phyloP scores from a whole-genome alignment of 2,329 filamentous ascomycete genomes.

The Beauveria pseudobassiana region DNA sequence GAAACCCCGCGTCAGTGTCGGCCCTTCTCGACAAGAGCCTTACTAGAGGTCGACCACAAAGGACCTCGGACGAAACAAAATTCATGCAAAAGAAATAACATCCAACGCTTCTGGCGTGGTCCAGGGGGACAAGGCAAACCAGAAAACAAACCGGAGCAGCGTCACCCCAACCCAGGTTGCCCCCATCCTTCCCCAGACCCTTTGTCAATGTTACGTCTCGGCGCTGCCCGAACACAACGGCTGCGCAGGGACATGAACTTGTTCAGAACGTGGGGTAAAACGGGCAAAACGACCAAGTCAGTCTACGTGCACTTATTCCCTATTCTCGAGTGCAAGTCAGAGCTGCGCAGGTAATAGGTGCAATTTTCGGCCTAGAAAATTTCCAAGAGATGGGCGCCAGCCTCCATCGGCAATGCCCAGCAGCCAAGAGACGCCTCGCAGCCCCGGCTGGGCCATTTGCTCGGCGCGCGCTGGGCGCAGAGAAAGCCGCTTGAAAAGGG shows the following conservation, averaged over 20 bases:
- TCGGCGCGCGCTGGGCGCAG: too few relatives aligned
- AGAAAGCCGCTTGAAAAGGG: too few relatives aligned
- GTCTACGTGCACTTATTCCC: too few relatives aligned
- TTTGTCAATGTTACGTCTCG: conserved; percentile 3
- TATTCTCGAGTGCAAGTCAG: too few relatives aligned
- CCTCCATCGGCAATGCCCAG: conserved; percentile 5
- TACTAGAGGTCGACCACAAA: background rate
- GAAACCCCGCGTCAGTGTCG: background rate
- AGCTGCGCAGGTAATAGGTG: too few relatives aligned
- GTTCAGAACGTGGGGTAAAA: background rate
- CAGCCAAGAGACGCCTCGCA: background rate
- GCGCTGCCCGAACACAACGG: background rate
- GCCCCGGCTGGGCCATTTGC: background rate
- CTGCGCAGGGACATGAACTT: background rate
- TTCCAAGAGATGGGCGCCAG: background rate
- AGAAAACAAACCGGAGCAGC: conserved; percentile 7
- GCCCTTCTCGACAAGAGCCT: background rate
- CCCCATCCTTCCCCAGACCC: background rate
- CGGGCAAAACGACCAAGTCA: background rate
- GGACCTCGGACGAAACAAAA: background rate
- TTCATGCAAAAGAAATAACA: background rate
- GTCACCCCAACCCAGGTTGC: background rate
- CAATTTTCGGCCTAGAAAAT: background rate
- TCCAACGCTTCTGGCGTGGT: background rate
- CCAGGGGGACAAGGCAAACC: background rate